A percentile compares a stretch with the other conserved stretches of the same genome.
phyloP scores from a whole-genome alignment of 1,284 basidiomycete species.

The Irpex sp. region DNA sequence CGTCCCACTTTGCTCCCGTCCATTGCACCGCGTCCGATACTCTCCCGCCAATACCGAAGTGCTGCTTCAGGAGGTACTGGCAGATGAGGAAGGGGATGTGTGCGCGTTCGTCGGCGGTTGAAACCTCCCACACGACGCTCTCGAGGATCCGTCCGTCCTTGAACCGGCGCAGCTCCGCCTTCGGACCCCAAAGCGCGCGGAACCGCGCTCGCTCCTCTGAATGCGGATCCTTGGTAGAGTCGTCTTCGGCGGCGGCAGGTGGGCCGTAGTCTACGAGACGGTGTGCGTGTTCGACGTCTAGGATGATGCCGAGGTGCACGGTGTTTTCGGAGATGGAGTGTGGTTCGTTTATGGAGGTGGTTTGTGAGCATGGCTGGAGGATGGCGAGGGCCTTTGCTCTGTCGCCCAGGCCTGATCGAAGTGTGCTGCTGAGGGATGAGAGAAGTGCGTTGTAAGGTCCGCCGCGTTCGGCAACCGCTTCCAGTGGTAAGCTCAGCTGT shows the following conservation, averaged over 20 bases:
- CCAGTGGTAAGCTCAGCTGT: constrained; percentile 39
- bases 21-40: constrained; percentile 37
- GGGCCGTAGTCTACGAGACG: constrained; percentile 90
- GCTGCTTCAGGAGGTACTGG: constrained; percentile 66
- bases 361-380: constrained; percentile 42
- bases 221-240: not conserved
- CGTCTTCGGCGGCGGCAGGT: constrained; percentile 54
- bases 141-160: constrained; percentile 93
- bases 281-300: constrained; percentile 67
- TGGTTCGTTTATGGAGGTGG: constrained; percentile 46
- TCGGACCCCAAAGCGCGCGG: constrained; percentile 86
- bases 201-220: constrained; percentile 56
- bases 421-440: constrained; percentile 44
- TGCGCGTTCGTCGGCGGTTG: constrained; percentile 68
- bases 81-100: constrained; percentile 77
- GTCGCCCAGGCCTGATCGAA: constrained; percentile 67
- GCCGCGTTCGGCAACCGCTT: constrained; percentile 54
- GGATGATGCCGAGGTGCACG: constrained; percentile 68
- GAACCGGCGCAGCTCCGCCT: constrained; percentile 93
- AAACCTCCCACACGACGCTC: constrained; percentile 90
- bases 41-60: constrained; percentile 59
- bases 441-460: constrained; percentile 53
- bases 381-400: constrained; percentile 58
- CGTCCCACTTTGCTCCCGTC: constrained; percentile 39
- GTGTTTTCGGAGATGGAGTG: constrained; percentile 41